These are phyloP conservation scores for Hyphopichia fennica DNA, from an alignment of 1,139 yeast genomes.

Conservation along the genomic window DNA sequence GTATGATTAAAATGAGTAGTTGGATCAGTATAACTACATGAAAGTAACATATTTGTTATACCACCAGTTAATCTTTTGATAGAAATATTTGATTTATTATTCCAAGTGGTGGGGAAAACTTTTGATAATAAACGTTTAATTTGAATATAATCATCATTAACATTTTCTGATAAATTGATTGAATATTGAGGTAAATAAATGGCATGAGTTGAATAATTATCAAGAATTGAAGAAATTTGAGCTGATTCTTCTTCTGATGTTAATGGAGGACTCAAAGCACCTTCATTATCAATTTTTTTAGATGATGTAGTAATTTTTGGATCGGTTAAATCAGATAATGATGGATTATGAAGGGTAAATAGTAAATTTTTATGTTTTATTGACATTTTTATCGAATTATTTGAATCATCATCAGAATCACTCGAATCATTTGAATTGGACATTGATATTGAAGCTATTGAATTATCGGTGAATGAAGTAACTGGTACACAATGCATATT, in stretches of 20 bases:
- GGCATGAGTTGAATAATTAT: slow-evolving; percentile 34
- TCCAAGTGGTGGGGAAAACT: slow-evolving; percentile 38
- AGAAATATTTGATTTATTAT: slow-evolving; percentile 18
- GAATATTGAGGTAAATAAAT: slow-evolving; percentile 40
- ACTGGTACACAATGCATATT: slow-evolving; percentile 41
- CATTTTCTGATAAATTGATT: slow-evolving; percentile 33
- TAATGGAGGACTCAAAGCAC: neutral
- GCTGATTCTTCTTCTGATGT: slow-evolving; percentile 6
- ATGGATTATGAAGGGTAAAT: slow-evolving; percentile 45
- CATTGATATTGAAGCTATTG: neutral
- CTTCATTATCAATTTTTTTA: neutral
- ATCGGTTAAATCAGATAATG: slow-evolving; percentile 39
- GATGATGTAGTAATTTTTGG: slow-evolving; percentile 14
- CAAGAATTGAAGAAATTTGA: slow-evolving; percentile 18
- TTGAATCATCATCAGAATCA: neutral
- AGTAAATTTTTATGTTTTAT: slow-evolving; percentile 38
- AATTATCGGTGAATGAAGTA: slow-evolving; percentile 19
- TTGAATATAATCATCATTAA: slow-evolving; percentile 30
- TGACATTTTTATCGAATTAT: slow-evolving; percentile 20
- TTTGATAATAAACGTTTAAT: slow-evolving; percentile 32
- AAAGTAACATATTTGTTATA: slow-evolving; percentile 70
- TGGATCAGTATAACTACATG: slow-evolving; percentile 37
- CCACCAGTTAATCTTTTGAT: slow-evolving; percentile 65
- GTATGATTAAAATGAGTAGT: slow-evolving; percentile 21
- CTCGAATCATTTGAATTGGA: neutral